Evolutionary conservation across 2,329 filamentous ascomycete genomes (phyloP).

Genomic region (Lasiodiplodia citricola): DNA sequence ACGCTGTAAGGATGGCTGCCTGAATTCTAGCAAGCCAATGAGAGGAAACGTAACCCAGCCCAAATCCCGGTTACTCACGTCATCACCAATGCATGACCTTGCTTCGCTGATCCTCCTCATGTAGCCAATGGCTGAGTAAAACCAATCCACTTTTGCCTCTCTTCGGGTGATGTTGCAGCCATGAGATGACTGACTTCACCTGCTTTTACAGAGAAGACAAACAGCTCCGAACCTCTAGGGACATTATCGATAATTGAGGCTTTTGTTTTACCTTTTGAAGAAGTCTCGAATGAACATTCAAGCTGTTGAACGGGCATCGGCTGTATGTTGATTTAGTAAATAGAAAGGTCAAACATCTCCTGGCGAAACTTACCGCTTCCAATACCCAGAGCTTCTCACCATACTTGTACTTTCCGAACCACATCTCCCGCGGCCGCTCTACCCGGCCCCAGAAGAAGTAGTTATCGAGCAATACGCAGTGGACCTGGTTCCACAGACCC

Average conservation of each 20-base stretch:
- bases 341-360: neutral
- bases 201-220: conserved; percentile 31
- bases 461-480: conserved; percentile 39
- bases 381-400: conserved; percentile 29
- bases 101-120: neutral
- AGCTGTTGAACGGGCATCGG: conserved; percentile 33
- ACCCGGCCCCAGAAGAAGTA: conserved; percentile 39
- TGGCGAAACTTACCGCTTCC: conserved; percentile 31
- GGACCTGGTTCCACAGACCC: conserved; percentile 38
- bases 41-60: too few relatives aligned
- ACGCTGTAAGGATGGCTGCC: neutral
- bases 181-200: conserved; percentile 33
- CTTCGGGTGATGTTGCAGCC: conserved; percentile 30
- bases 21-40: neutral
- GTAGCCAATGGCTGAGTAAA: neutral
- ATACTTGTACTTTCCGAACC: conserved; percentile 7
- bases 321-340: conserved; percentile 24
- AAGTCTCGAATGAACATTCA: conserved; percentile 28
- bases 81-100: too few relatives aligned
- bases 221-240: conserved; percentile 34
- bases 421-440: conserved; percentile 32
- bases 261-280: conserved; percentile 32
- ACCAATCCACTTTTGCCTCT: conserved; percentile 32
- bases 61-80: too few relatives aligned
- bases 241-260: conserved; percentile 38